Percentiles rank a stretch among this genome's conserved stretches.
phyloP scores from a whole-genome alignment of 176 grass and related monocot genomes.

The Oryza longistaminata region DNA sequence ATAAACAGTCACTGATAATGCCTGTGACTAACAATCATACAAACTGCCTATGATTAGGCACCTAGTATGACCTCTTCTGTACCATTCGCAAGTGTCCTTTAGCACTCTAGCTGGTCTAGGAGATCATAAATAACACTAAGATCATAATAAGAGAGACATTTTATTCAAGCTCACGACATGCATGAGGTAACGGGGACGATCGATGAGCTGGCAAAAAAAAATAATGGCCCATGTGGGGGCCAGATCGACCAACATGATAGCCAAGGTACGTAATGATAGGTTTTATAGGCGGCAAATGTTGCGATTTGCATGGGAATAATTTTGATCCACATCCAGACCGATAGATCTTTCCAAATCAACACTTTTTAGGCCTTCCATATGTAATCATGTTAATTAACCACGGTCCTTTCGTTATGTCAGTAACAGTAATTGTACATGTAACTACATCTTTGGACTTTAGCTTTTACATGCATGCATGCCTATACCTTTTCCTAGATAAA shows the following conservation, averaged over 20 bases:
- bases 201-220: constrained; percentile 25
- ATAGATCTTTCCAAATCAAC: constrained; percentile 39
- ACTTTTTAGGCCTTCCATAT: constrained; percentile 7
- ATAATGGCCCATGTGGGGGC: not conserved
- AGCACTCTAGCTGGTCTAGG: too few species aligned
- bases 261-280: constrained; percentile 22
- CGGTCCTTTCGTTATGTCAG: constrained; percentile 28
- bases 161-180: not conserved
- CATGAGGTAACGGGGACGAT: constrained; percentile 4
- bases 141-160: too few species aligned
- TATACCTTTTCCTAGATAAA: constrained; percentile 31
- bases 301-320: constrained; percentile 17
- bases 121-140: too few species aligned
- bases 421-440: not conserved
- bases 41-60: too few species aligned
- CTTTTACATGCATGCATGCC: constrained; percentile 38
- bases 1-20: too few species aligned
- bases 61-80: too few species aligned
- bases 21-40: too few species aligned
- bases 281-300: constrained; percentile 35
- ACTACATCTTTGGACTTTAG: constrained; percentile 33
- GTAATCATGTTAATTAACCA: not conserved
- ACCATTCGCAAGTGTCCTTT: too few species aligned
- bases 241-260: constrained; percentile 9
- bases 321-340: constrained; percentile 30